These are phyloP conservation scores for Pholiota molesta DNA, from an alignment of 768 basidiomycete species.

Conservation along the genomic window DNA sequence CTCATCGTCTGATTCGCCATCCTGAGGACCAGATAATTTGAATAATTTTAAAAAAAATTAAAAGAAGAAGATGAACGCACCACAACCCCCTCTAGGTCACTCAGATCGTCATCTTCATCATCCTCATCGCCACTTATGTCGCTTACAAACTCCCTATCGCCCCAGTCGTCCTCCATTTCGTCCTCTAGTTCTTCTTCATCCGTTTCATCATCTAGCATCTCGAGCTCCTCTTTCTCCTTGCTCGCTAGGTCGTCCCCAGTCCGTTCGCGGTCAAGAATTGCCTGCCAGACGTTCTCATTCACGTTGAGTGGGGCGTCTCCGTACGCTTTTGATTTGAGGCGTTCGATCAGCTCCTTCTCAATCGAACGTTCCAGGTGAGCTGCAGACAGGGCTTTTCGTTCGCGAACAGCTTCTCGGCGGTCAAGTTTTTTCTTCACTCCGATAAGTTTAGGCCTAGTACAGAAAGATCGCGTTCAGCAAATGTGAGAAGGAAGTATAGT, in stretches of 20 bases:
- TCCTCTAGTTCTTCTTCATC: slow-evolving; percentile 59
- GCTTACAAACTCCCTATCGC: slow-evolving; percentile 73
- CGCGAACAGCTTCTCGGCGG: slow-evolving; percentile 86
- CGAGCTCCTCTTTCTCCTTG: slow-evolving; percentile 59
- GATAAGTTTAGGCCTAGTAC: slow-evolving; percentile 81
- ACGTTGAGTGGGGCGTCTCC: slow-evolving; percentile 98
- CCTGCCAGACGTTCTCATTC: slow-evolving; percentile 95
- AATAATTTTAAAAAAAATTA: neutral
- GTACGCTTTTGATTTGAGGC: slow-evolving; percentile 95
- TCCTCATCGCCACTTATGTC: slow-evolving; percentile 74
- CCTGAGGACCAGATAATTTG: slow-evolving; percentile 14
- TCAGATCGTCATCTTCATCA: slow-evolving; percentile 54
- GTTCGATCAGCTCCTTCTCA: slow-evolving; percentile 94
- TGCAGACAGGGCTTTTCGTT: slow-evolving; percentile 94
- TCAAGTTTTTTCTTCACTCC: slow-evolving; percentile 98
- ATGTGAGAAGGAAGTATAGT: neutral
- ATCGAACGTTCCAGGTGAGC: slow-evolving; percentile 95
- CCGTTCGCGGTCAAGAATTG: slow-evolving; percentile 84
- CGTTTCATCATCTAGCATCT: slow-evolving; percentile 60
- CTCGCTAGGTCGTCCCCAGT: slow-evolving; percentile 55
- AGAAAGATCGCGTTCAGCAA: neutral
- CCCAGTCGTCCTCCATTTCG: slow-evolving; percentile 53
- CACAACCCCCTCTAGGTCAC: slow-evolving; percentile 70
- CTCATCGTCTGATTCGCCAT: slow-evolving; percentile 47
- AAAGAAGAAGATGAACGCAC: slow-evolving; percentile 50